Evolutionary conservation across 495 filamentous ascomycete species (phyloP), one percentile per base, ranked within the genome.

Genomic region (Penicillium samsonianum): DNA sequence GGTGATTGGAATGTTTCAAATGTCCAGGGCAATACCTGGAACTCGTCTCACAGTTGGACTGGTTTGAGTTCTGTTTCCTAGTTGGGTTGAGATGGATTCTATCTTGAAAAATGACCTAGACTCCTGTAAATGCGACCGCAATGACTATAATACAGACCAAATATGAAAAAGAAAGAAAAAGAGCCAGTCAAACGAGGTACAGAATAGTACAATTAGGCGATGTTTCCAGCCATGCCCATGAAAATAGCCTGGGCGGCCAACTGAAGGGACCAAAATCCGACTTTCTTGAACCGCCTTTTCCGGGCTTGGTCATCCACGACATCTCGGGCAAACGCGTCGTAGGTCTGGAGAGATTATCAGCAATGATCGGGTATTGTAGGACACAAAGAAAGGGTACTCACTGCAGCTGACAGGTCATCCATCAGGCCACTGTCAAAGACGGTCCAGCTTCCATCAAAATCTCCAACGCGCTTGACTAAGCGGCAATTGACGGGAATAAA

Each of bases 361-460:
- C 14, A 59, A 30, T 26, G 57, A 42, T 22, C 43, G 30, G 8
- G 23, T 33, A 51, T 20, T 12, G n/a, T 17, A 44, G 0, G 17
- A 53, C 48, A 48, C 4, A 42, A 6, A 22, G 44, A 19, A 2
- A 44, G 30, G 31, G 47, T 51, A 67, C 77, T 63, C 73, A 88
- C 85, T 71, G 96, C 94, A 48, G 89, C 90, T 3, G 89, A 91
- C n/a, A 93, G 78, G 69, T 98, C 95, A 59, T 96, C 90, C 91
- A 98, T 90, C 44, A 98, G 77, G 8, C 91, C 91, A 67, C 89
- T 92, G 67, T 98, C 94, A 72, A 86, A 97, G 44, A 96, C 84
- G 16, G 90, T 96, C 94, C 94, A 98, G 60, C 88, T 89, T 17
- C 94, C 94, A 69, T 98, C 91, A 64, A 98, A 98, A 70, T 98